These are phyloP conservation scores for Candida dubliniensis DNA, from an alignment of 1,139 yeast genomes.

Conservation along the genomic window DNA sequence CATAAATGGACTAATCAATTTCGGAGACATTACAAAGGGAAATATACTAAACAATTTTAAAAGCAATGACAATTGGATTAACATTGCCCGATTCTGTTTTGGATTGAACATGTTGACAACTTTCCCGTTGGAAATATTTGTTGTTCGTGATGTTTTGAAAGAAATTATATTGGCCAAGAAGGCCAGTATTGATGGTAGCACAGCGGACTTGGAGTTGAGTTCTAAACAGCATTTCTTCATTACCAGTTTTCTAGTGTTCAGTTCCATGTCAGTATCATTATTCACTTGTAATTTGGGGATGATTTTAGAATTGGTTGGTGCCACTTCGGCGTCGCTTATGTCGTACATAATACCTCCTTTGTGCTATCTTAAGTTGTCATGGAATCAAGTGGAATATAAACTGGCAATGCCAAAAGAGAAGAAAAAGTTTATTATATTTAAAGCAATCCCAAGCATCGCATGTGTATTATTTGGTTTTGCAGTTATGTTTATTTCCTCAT, in stretches of 20 bases:
- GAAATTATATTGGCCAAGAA: conserved; percentile 50
- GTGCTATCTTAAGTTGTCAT: conserved; percentile 70
- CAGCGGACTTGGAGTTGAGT: conserved; percentile 44
- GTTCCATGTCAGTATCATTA: conserved; percentile 75
- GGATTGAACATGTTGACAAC: conserved; percentile 95
- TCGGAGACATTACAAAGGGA: conserved; percentile 80
- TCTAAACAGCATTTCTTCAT: conserved; percentile 57
- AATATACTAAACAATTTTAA: conserved; percentile 86
- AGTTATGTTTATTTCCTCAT: conserved; percentile 77
- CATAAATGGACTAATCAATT: conserved; percentile 71
- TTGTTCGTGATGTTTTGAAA: conserved; percentile 78
- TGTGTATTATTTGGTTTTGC: conserved; percentile 72
- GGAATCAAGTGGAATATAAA: conserved; percentile 43
- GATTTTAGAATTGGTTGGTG: conserved; percentile 84
- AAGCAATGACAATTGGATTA: conserved; percentile 67
- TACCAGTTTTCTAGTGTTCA: conserved; percentile 64
- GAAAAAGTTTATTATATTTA: conserved; percentile 28
- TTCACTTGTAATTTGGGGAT: conserved; percentile 88
- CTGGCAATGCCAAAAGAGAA: conserved; percentile 33
- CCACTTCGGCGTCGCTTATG: conserved; percentile 89
- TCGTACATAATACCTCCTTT: conserved; percentile 90
- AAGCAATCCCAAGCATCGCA: conserved; percentile 52
- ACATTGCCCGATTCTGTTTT: conserved; percentile 85
- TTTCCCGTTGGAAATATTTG: conserved; percentile 86
- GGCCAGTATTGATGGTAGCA: conserved; percentile 25